Conservation (phyloP, 2,329 filamentous ascomycete genomes). For the Lasiodiplodia citricola region DNA sequence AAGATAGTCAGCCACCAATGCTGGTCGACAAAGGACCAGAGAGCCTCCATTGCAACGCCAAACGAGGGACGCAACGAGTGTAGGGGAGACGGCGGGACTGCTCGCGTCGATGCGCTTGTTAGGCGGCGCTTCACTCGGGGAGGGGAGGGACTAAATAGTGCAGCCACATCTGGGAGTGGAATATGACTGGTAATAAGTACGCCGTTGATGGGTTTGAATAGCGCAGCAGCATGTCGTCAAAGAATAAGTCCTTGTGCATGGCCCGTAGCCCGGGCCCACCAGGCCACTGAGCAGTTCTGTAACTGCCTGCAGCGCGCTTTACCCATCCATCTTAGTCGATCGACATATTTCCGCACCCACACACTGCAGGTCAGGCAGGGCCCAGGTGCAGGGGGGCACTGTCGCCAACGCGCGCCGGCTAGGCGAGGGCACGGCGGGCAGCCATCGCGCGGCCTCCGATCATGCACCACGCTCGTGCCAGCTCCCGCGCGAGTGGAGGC, state of each 20-base stretch:
- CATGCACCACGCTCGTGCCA: constrained; percentile 22
- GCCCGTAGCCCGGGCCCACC: constrained; percentile 26
- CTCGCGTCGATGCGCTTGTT: constrained; percentile 21
- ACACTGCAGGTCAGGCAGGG: constrained; percentile 19
- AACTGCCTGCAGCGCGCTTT: constrained; percentile 24
- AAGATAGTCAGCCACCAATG: constrained; percentile 28
- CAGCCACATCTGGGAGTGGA: constrained; percentile 24
- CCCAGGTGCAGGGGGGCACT: constrained; percentile 13
- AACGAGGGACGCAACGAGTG: constrained; percentile 28
- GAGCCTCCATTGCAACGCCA: constrained; percentile 28
- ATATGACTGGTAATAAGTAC: constrained; percentile 26
- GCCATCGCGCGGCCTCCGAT: constrained; percentile 23
- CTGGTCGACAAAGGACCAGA: constrained; percentile 28
- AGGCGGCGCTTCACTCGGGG: constrained; percentile 20
- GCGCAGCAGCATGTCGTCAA: constrained; percentile 27
- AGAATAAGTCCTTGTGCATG: constrained; percentile 28
- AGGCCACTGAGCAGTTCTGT: constrained; percentile 27
- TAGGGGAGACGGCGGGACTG: constrained; percentile 20
- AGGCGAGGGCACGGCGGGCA: constrained; percentile 22
- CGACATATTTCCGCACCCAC: constrained; percentile 25
- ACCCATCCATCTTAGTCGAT: constrained; percentile 22
- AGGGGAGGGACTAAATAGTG: constrained; percentile 26
- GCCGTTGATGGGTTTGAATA: constrained; percentile 26
- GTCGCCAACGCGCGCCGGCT: constrained; percentile 13
- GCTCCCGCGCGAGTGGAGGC: constrained; percentile 25